Evolutionary conservation across 2,329 filamentous ascomycete genomes (phyloP), one percentile per base, ranked within the genome.

Genomic region (Lecanosticta acicola): DNA sequence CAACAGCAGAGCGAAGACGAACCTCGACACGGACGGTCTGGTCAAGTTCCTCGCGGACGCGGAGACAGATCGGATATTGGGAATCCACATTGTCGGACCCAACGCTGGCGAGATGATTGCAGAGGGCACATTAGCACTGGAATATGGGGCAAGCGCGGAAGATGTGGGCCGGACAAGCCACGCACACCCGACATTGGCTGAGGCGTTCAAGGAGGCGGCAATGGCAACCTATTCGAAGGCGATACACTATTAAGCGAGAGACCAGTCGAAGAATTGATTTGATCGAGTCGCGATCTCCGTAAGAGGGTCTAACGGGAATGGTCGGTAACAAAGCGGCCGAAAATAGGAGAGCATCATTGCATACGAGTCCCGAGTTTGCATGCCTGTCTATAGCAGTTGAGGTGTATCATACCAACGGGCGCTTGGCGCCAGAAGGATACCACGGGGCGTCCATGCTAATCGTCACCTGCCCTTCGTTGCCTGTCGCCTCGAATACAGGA

Each of bases 101-200:
- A 93, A 93, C 68, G 93, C 93, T 35, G 93, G 93, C 64, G 93
- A 98, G 78, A 97, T 98, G 93, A 96, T 98, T 74, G 93, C 93
- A 2, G 93, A 98, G 75, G 93, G 85, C 56, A 93, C 90, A 10
- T 76, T 98, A 63, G 93, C 93, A 46, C 76, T 98, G 41, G 93
- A 98, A 75, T 98, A 98, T 65, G 93, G 93, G 56, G 93, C 93
- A 21, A 93, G 86, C 56, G 90, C 83, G 62, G 93, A 98, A 75
- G 93, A 96, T 70, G 87, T 95, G 66, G 89, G 85, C 51, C 81
- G 93, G 65, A 97, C 93, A 55, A 93, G 87, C 72, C 93, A 98
- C 72, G 93, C 93, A 45, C 93, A 98, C 74, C 93, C 93, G 46
- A 96, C 90, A 41, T 78, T 98, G 50, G 83, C 91, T 18, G 93